Evolutionary conservation across 805 yeast species (phyloP), one percentile per base, ranked within the genome.

Genomic region (Metschnikowia picachoensis): DNA sequence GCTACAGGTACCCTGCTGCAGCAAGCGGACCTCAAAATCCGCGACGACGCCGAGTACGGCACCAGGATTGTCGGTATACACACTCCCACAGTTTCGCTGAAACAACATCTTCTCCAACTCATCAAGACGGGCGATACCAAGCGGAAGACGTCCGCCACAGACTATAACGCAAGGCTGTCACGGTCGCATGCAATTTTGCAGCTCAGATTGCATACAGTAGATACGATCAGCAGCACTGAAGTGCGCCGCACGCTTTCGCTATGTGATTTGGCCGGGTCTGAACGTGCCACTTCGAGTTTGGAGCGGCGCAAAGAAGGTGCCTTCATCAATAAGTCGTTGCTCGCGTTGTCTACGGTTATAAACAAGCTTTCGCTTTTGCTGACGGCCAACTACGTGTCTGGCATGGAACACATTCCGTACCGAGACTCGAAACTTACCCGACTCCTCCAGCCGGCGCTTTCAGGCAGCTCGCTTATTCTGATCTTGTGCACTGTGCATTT

Each of bases 211-310:
- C 69, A 70, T 3, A 62, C 71, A 4, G 68, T 73, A 2, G 78
- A 77, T 60, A 44, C 68, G 11, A 51, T 58, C 0, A 64, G 70
- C 11, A 75, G 73, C 5, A 53, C 60, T 0, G 76, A 72, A 44
- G 67, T 65, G 13, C 65, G 71, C 33, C 77, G 90, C 31, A 82
- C 89, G 0, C 77, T 92, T 30, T 87, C 92, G 30, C 73, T 92
- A 46, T 92, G 98, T 70, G 99, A 92, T 67, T 76, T 92, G 59
- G 99, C 99, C 0, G 99, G 99, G 28, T 86, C 96, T n/a, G 99
- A 92, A 66, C 77, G 86, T 43, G 80, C 84, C 2, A 73, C 87
- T 0, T 67, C 79, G 10, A 83, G 84, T 57, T 65, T 72, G 1
- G 97, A 88, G 60, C 76, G 98, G 57, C 72, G 97, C 45, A 88